A percentile compares a stretch with the other conserved stretches of the same genome.
These are phyloP conservation scores for Colletotrichum lupini DNA, from an alignment of 2,329 filamentous ascomycete genomes.

Conservation along the genomic window DNA sequence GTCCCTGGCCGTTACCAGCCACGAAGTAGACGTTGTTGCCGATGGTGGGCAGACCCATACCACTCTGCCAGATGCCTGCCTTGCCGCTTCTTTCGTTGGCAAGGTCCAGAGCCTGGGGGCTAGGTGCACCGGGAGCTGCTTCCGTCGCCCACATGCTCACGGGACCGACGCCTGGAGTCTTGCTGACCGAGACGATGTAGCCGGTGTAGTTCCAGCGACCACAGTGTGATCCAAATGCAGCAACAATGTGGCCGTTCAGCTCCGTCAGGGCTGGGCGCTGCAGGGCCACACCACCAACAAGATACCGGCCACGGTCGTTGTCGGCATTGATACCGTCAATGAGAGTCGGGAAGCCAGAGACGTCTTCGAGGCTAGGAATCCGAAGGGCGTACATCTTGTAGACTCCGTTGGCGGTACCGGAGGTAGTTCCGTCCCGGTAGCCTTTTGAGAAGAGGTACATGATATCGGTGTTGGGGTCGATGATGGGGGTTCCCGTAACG, in stretches of 20 bases:
- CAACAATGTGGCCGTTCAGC: slow-evolving; percentile 52
- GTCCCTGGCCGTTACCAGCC: slow-evolving; percentile 44
- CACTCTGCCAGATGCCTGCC: slow-evolving; percentile 50
- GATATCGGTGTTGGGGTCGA: slow-evolving; percentile 47
- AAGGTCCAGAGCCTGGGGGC: slow-evolving; percentile 38
- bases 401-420: slow-evolving; percentile 46
- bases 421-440: slow-evolving; percentile 41
- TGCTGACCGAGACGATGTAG: slow-evolving; percentile 45
- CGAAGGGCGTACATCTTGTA: slow-evolving; percentile 54
- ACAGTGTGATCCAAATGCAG: slow-evolving; percentile 59
- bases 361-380: slow-evolving; percentile 50
- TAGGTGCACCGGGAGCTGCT: slow-evolving; percentile 48
- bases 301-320: slow-evolving; percentile 56
- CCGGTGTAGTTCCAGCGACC: slow-evolving; percentile 58
- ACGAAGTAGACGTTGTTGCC: slow-evolving; percentile 43
- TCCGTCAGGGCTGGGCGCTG: slow-evolving; percentile 52
- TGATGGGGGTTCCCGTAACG: slow-evolving; percentile 50
- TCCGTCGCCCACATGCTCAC: slow-evolving; percentile 42
- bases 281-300: slow-evolving; percentile 56
- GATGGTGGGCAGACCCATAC: slow-evolving; percentile 46
- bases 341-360: slow-evolving; percentile 52
- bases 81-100: slow-evolving; percentile 42
- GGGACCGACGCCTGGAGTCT: slow-evolving; percentile 43
- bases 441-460: slow-evolving; percentile 51
- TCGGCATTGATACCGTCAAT: slow-evolving; percentile 57